Evolutionary conservation across 768 basidiomycete species (phyloP).

Genomic region (Lactarius indigo): DNA sequence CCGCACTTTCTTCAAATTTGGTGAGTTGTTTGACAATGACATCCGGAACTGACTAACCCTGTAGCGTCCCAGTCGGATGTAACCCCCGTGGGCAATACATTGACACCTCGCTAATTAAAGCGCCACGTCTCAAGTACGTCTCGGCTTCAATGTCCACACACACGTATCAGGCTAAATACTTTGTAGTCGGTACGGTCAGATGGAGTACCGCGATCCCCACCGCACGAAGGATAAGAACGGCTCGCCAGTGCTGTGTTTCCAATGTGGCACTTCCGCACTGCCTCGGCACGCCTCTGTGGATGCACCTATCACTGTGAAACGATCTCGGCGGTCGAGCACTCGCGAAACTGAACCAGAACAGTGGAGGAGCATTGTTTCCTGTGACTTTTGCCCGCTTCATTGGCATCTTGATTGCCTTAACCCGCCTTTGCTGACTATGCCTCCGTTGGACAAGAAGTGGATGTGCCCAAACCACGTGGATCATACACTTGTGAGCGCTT

Average conservation of each 20-base stretch:
- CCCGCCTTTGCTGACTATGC: conserved; percentile 84
- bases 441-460: conserved; percentile 88
- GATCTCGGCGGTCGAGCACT: conserved; percentile 45
- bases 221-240: conserved; percentile 84
- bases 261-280: conserved; percentile 79
- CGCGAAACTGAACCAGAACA: conserved; percentile 44
- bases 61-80: conserved; percentile 56
- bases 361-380: conserved; percentile 81
- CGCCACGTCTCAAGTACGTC: conserved; percentile 78
- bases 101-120: conserved; percentile 72
- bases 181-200: conserved; percentile 73
- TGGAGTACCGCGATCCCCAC: conserved; percentile 89
- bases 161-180: conserved; percentile 12
- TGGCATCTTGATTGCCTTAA: conserved; percentile 98
- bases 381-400: conserved; percentile 91
- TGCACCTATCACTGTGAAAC: conserved; percentile 47
- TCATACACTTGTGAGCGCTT: conserved; percentile 63
- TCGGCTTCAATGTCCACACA: conserved; percentile 18
- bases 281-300: conserved; percentile 51
- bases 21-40: conserved; percentile 38
- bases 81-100: conserved; percentile 81
- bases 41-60: neutral
- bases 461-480: conserved; percentile 99
- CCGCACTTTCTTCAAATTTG: conserved; percentile 79
- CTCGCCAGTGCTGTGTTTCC: conserved; percentile 82